Base-by-base conservation (phyloP, 768 basidiomycete species). In the Chiua virens region DNA sequence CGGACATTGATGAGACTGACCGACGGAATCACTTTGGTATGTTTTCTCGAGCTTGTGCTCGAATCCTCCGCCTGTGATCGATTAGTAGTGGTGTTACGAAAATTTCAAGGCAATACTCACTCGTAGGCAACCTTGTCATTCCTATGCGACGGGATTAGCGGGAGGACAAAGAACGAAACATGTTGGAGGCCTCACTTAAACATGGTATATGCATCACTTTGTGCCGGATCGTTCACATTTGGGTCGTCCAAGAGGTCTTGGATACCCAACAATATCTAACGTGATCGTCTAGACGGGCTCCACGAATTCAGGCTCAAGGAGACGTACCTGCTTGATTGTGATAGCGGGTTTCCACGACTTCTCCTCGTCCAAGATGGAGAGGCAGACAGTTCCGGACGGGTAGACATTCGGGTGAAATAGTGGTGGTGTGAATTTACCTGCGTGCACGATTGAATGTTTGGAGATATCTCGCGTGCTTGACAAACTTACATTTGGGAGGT, bases 321-420 rank as follows among this genome's bases (percentile, higher is more conserved):
- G 30, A 57, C 73, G 35, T 22, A 89, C 96, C 80, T 98, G 97
- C 71, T 98, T 99, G 73, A 99, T 94, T 2, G 97, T 98, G 61
- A 99, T 98, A 8, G 94, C 91, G 22, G 97, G 94, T 67, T 98
- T 98, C 97, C 97, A 99, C 2, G 87, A 87, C 69, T 99, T 98
- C 72, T 99, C 97, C 67, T 99, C 97, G 64, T 98, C 96, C 47
- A 99, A 73, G 64, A 99, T 99, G 11, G 95, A 98, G 25, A 99
- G 77, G 69, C 96, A 98, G 41, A 98, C 95, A 18, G 97, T 99
- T 22, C 97, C 97, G 27, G 96, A 98, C 1, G 97, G 97, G 66
- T 98, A 99, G 48, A 99, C 95, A 66, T 98, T 98, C 23, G 96
- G 95, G 67, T 99, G 96, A 75, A 98, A 98, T 43, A 98, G 75